Conservation (phyloP, 345 rosid species). For the Corchorus capsularis region DNA sequence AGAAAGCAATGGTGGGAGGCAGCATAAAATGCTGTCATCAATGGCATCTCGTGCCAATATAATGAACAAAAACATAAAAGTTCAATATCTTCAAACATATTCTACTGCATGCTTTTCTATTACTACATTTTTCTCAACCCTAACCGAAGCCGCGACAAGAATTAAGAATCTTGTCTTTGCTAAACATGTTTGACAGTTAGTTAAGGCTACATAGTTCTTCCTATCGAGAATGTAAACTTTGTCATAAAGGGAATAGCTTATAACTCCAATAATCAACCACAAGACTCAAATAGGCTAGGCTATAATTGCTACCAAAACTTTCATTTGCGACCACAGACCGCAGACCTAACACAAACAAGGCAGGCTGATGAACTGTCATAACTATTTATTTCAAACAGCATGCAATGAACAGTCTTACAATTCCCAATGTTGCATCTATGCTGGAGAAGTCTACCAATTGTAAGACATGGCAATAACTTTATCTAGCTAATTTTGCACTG, state of each 20-base stretch:
- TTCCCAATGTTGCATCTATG: not conserved
- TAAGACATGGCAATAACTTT: not conserved
- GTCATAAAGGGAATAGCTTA: too few species aligned
- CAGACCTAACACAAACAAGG: too few species aligned
- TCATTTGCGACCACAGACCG: too few species aligned
- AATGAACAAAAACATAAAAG: not conserved
- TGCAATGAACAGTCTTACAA: not conserved
- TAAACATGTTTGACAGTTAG: too few species aligned
- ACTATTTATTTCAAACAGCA: not conserved
- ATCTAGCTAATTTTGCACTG: conserved; percentile 4
- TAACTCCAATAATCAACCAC: too few species aligned
- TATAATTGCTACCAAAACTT: too few species aligned
- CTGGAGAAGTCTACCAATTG: not conserved
- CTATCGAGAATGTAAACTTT: not conserved
- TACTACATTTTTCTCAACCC: not conserved
- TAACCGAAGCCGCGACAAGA: not conserved
- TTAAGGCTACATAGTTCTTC: not conserved
- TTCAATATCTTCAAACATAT: not conserved
- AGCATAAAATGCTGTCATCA: too few species aligned
- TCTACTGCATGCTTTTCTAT: not conserved
- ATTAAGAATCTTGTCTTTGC: too few species aligned
- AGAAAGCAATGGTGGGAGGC: not conserved
- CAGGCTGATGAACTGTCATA: not conserved
- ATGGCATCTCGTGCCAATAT: too few species aligned
- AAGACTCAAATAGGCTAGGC: too few species aligned